These are phyloP conservation scores for Monosporozyma aerobia DNA, from an alignment of 805 yeast genomes.

Conservation along the genomic window DNA sequence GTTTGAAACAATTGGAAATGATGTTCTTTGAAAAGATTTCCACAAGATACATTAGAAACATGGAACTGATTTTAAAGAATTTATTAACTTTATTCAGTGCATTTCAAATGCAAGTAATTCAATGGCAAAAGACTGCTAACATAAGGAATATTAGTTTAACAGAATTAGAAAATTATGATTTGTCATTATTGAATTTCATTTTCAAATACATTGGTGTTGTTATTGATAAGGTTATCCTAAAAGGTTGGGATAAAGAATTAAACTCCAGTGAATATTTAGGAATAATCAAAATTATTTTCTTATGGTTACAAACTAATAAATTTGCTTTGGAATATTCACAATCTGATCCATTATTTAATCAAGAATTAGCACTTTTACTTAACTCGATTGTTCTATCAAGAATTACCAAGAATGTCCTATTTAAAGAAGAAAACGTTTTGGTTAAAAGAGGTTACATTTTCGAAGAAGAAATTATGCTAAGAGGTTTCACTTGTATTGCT, in stretches of 20 bases:
- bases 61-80: conserved; percentile 18
- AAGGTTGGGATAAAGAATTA: conserved; percentile 20
- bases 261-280: conserved; percentile 24
- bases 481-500: conserved; percentile 41
- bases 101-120: conserved; percentile 13
- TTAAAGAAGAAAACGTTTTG: conserved; percentile 10
- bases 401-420: conserved; percentile 2
- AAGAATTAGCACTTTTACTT: conserved; percentile 23
- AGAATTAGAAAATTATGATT: conserved; percentile 7
- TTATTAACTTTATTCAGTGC: conserved; percentile 21
- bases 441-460: conserved; percentile 49
- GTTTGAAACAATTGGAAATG: conserved; percentile 11
- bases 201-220: conserved; percentile 35
- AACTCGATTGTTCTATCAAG: conserved; percentile 23
- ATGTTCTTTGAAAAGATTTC: conserved; percentile 19
- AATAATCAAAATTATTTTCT: conserved; percentile 41
- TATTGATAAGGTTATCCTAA: conserved; percentile 23
- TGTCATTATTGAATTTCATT: conserved; percentile 31
- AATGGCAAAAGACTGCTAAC: conserved; percentile 1
- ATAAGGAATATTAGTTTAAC: conserved; percentile 5
- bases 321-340: conserved; percentile 32
- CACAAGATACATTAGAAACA: conserved; percentile 19
- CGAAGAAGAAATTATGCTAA: conserved; percentile 53
- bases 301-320: conserved; percentile 49
- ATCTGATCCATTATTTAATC: conserved; percentile 26